Evolutionary conservation across 306 rosid genomes (phyloP).

Genomic region (Gillenia trifoliata): DNA sequence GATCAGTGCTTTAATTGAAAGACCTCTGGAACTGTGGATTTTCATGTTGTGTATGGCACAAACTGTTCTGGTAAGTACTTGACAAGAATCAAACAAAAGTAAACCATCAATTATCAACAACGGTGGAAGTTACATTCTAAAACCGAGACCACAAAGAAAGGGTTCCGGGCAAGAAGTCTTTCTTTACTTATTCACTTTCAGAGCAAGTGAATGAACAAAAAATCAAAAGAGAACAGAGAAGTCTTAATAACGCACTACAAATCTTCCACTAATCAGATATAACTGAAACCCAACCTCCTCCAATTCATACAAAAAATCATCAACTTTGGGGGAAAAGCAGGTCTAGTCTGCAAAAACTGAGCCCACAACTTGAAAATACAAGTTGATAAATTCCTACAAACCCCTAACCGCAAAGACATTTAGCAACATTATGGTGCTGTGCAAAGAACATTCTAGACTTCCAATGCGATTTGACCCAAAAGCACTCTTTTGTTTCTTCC

Average conservation of each 20-base stretch:
- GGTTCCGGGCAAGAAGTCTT: too few relatives aligned
- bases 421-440: background rate
- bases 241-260: background rate
- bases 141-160: too few relatives aligned
- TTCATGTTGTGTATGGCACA: background rate
- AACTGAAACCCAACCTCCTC: background rate
- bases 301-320: background rate
- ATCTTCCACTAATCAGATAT: background rate
- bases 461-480: background rate
- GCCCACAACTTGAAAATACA: background rate
- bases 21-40: background rate
- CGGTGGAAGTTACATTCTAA: too few relatives aligned
- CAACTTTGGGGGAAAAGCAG: background rate
- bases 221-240: background rate
- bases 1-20: background rate
- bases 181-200: background rate
- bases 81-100: too few relatives aligned
- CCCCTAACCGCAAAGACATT: background rate
- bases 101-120: too few relatives aligned
- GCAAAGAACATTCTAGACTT: background rate
- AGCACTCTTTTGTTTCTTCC: background rate
- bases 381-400: background rate
- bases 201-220: background rate
- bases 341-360: background rate
- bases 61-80: too few relatives aligned